These are phyloP conservation scores for Botrytis byssoidea DNA, from an alignment of 2,329 filamentous ascomycete species.

Conservation along the genomic window DNA sequence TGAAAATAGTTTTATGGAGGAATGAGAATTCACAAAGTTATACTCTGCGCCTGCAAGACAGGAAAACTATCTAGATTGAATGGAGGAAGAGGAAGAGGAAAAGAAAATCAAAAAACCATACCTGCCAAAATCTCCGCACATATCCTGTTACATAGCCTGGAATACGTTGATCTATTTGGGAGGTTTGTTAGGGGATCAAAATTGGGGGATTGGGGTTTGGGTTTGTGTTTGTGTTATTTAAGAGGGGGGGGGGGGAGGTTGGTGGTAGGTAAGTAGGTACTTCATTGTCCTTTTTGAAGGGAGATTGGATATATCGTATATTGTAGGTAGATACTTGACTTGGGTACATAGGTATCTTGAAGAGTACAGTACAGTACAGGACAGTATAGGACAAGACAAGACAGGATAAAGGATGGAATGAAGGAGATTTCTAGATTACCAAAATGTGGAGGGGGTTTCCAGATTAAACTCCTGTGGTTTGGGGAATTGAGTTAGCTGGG, in stretches of 20 bases:
- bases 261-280: not conserved
- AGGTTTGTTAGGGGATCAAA: not conserved
- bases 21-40: not conserved
- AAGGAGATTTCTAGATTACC: slow-evolving; percentile 57
- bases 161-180: slow-evolving; percentile 67
- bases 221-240: not conserved
- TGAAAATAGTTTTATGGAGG: not conserved
- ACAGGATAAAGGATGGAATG: not conserved
- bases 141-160: slow-evolving; percentile 92
- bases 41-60: too few species aligned
- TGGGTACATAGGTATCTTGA: not conserved
- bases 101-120: slow-evolving; percentile 46
- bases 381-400: too few species aligned
- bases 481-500: not conserved
- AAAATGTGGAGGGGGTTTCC: slow-evolving; percentile 95
- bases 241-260: not conserved
- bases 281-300: not conserved
- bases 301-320: not conserved
- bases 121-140: slow-evolving; percentile 97
- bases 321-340: slow-evolving; percentile 1
- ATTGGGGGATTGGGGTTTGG: not conserved
- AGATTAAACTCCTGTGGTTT: slow-evolving; percentile 77
- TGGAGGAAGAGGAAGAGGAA: too few species aligned
- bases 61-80: too few species aligned
- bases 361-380: not conserved